Percentiles rank a stretch among this genome's conserved stretches.
Evolutionary conservation across 768 basidiomycete species (phyloP).

Genomic region (Boletellus sp.): DNA sequence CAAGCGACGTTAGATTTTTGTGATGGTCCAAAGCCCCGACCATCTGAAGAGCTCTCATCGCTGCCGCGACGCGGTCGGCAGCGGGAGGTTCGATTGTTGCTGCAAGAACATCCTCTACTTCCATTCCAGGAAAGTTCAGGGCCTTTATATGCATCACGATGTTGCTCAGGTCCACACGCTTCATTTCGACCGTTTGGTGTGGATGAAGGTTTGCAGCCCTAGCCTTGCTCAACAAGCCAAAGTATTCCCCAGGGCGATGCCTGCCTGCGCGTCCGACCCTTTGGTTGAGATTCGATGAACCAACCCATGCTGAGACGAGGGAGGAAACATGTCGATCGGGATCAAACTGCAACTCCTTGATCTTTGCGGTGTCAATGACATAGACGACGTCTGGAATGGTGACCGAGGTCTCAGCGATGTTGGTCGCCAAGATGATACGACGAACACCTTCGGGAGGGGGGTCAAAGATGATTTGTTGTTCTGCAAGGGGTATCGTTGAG

Average conservation of each 20-base stretch:
- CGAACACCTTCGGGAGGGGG: conserved; percentile 74
- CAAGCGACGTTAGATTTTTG: conserved; percentile 80
- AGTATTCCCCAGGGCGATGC: conserved; percentile 89
- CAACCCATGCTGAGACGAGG: conserved; percentile 88
- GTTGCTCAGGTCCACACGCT: conserved; percentile 81
- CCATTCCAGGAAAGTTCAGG: conserved; percentile 80
- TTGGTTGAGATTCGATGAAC: conserved; percentile 85
- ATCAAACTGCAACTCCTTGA: conserved; percentile 89
- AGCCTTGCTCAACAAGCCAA: conserved; percentile 66
- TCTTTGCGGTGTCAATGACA: conserved; percentile 84
- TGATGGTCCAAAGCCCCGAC: conserved; percentile 79
- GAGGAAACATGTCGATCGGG: conserved; percentile 86
- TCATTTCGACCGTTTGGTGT: conserved; percentile 95
- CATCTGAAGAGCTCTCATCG: conserved; percentile 76
- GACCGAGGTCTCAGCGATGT: conserved; percentile 93
- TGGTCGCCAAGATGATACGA: conserved; percentile 88
- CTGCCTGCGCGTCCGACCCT: conserved; percentile 90
- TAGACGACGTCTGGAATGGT: conserved; percentile 95
- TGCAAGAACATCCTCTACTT: conserved; percentile 82
- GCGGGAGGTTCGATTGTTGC: conserved; percentile 89
- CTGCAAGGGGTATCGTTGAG: conserved; percentile 81
- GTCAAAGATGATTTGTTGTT: conserved; percentile 88
- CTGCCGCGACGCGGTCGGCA: conserved; percentile 67
- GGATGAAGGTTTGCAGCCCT: conserved; percentile 61
- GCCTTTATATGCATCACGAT: conserved; percentile 98